Evolutionary conservation across 2,329 filamentous ascomycete species (phyloP), one percentile per base, ranked within the genome.

Genomic region (Aspergillus thermomutatus): DNA sequence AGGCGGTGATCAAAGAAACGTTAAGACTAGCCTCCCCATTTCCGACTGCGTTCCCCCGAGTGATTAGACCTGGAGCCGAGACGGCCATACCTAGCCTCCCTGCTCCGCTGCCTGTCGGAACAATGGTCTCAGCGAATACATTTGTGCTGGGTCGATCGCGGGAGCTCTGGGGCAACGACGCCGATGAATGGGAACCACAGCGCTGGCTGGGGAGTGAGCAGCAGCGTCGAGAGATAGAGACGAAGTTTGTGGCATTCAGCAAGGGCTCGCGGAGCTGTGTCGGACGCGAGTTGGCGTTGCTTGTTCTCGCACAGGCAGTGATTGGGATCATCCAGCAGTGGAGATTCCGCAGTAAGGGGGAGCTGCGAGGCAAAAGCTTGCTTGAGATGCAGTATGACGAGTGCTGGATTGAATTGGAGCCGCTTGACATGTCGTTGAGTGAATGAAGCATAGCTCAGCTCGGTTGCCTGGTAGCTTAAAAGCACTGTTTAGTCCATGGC

Each of bases 361-460:
- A 52, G 21, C 47, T 63, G 27, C 19, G 43, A 8, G 60, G 62
- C 4, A 54, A 50, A 43, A 61, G 55, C 37, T 63, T 54, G 28
- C 45, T 64, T 48, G 60, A 63, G 52, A 64, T 63, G 62, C 57
- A 62, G 51, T 64, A 64, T 48, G 60, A 64, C 7, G 45, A 54
- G 3, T 63, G 62, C 27, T 59, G 54, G 56, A 48, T 64, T 19
- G 23, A 41, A 17, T 49, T 51, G 11, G 34, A 53, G 28, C 49
- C 31, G 9, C 11, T 41, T 9, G 34, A 19, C 7, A 8, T 40
- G 14, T 25, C 37, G 10, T 37, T 37, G 14, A 37, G 31, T 14
- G 31, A 1, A 37, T 37, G 31, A 37, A 37, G 31, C 31, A 6
- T 37, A 37, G 31, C 14, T 37, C 31, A 17, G 31, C 31, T 37